Base-by-base conservation (phyloP, 768 basidiomycete species). In the Lentinula lateritia region DNA sequence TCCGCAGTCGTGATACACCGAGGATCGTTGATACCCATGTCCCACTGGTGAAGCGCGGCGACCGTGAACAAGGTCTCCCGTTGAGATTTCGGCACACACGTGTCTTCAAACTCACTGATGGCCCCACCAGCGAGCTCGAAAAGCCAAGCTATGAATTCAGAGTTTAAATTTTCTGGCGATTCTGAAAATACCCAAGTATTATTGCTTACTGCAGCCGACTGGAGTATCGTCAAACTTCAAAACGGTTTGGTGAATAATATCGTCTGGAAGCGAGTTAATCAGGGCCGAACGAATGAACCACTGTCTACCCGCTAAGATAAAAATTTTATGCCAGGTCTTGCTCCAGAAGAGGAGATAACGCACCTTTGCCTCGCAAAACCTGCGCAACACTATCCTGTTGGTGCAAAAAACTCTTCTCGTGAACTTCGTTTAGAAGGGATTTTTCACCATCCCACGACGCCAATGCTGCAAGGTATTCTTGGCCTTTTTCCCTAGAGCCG, bases 341-440 rank as follows among this genome's bases (percentile, higher is more conserved):
- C 0, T 6, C 42, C n/a, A 10, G 42, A 50, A 15, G 18, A 18
- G 18, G 34, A 42, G 39, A 46, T 57, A 23, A 36, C 59, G 50
- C 60, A 91, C 93, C 87, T 78, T 84, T 91, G 62, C 89, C 93
- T 63, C 91, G 86, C 59, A 97, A 74, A 7, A 95, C 88, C 72
- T 95, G 93, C 12, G 92, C 92, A 8, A 96, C 88, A 62, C 92
- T 94, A 67, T 94, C 89, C 73, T 96, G 95, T 71, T 97, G 95
- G 68, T 87, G 83, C 64, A 93, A 74, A 73, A 95, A 95, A 53
- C 85, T 89, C 73, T 95, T 91, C 74, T 95, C 95, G 64, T 90
- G 79, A 4, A 97, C 92, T 71, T 96, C 95, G 66, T 95, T 94
- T 55, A 97, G 78, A 57, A 95, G 72, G 67, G 92, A 94, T 46